A percentile compares a stretch with the other conserved stretches of the same genome.
phyloP scores from a whole-genome alignment of 306 rosid species.

The Pachyrhizus erosus region DNA sequence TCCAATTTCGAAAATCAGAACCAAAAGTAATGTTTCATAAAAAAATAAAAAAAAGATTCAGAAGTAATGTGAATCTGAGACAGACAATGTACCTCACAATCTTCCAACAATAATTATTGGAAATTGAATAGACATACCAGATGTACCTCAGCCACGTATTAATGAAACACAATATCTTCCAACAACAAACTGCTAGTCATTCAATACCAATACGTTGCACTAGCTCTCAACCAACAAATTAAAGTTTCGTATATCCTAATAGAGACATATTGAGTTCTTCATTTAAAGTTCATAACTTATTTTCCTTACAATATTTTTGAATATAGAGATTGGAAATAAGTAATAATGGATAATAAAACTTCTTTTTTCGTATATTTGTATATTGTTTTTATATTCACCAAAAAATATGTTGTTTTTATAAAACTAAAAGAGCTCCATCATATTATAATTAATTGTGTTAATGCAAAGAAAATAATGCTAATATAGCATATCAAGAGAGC shows the following conservation, averaged over 20 bases:
- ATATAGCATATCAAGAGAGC: background rate
- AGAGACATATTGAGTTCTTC: background rate
- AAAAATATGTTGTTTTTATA: too few species aligned
- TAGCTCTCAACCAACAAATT: background rate
- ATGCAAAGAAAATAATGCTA: background rate
- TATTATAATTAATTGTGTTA: too few species aligned
- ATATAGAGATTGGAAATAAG: background rate
- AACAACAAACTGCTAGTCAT: background rate
- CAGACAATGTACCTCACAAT: background rate
- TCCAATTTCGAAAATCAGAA: too few species aligned
- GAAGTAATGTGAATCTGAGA: background rate
- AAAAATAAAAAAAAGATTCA: too few species aligned
- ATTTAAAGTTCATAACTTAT: background rate
- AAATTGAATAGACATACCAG: background rate
- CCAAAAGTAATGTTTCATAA: too few species aligned
- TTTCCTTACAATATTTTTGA: background rate
- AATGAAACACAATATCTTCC: conserved; percentile 9
- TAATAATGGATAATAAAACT: too few species aligned
- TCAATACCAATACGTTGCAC: background rate
- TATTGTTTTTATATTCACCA: too few species aligned
- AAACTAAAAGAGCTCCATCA: too few species aligned
- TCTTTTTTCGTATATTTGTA: too few species aligned
- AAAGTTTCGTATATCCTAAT: background rate
- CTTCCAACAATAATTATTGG: conserved; percentile 11
- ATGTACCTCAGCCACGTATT: background rate